These are phyloP conservation scores for Paragyromitra xinjiangensis DNA, from an alignment of 495 filamentous ascomycete species.

Conservation along the genomic window DNA sequence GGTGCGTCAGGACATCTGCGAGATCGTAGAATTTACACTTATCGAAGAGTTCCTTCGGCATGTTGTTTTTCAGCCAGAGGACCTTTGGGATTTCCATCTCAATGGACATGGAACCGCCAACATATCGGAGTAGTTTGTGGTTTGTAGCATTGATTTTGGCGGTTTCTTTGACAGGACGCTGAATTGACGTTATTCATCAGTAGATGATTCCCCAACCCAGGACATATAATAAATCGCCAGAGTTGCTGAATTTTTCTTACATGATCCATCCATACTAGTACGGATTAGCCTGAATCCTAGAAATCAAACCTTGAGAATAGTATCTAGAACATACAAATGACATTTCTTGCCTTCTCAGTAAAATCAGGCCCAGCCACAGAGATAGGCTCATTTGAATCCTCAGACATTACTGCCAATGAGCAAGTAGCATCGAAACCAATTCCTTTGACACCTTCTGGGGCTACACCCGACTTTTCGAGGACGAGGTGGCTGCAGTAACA, in stretches of 20 bases:
- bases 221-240: background rate
- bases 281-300: constrained; percentile 20
- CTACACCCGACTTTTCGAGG: constrained; percentile 78
- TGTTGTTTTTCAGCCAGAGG: constrained; percentile 95
- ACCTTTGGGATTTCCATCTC: constrained; percentile 99
- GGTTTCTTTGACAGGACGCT: constrained; percentile 88
- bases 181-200: constrained; percentile 55
- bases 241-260: constrained; percentile 41
- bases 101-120: constrained; percentile 95
- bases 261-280: constrained; percentile 58
- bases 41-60: constrained; percentile 89
- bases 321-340: constrained; percentile 51
- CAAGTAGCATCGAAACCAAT: constrained; percentile 98
- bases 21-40: constrained; percentile 97
- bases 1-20: constrained; percentile 89
- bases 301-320: background rate
- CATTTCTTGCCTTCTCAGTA: constrained; percentile 58
- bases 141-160: constrained; percentile 88
- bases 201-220: background rate
- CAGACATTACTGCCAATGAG: constrained; percentile 87
- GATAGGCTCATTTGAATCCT: constrained; percentile 88
- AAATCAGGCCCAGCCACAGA: constrained; percentile 89
- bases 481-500: constrained; percentile 81
- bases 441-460: constrained; percentile 75
- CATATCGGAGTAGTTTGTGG: constrained; percentile 92